Evolutionary conservation across 2,329 filamentous ascomycete genomes (phyloP).

Genomic region (Lecanicillium sp.): DNA sequence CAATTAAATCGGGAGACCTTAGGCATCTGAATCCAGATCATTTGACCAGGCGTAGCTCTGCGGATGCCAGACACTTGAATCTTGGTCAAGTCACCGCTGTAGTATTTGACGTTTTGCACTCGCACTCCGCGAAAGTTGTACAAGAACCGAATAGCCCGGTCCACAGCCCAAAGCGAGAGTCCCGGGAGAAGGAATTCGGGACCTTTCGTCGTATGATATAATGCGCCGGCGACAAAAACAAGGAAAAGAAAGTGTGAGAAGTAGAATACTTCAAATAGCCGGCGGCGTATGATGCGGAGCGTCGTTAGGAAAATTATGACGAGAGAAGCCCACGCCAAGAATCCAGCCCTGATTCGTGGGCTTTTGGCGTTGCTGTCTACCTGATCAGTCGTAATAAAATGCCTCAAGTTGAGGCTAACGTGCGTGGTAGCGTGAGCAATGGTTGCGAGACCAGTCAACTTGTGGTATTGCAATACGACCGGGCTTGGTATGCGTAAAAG

Average conservation of each 20-base stretch:
- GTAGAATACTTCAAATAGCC: slow-evolving; percentile 16
- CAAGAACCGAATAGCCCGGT: slow-evolving; percentile 13
- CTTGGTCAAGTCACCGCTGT: slow-evolving; percentile 15
- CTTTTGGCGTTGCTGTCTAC: slow-evolving; percentile 9
- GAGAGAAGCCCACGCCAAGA: slow-evolving; percentile 14
- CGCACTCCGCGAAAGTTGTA: slow-evolving; percentile 12
- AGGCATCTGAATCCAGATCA: slow-evolving; percentile 17
- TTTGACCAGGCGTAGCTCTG: slow-evolving; percentile 12
- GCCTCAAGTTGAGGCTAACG: slow-evolving; percentile 13
- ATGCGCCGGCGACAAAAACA: slow-evolving; percentile 14
- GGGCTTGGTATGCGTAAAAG: slow-evolving; percentile 14
- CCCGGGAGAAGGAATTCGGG: slow-evolving; percentile 16
- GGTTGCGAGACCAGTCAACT: slow-evolving; percentile 14
- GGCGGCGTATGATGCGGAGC: slow-evolving; percentile 12
- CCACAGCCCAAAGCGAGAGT: slow-evolving; percentile 14
- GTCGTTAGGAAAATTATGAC: slow-evolving; percentile 14
- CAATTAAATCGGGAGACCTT: slow-evolving; percentile 15
- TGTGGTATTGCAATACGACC: slow-evolving; percentile 14
- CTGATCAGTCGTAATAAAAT: slow-evolving; percentile 14
- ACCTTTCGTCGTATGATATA: slow-evolving; percentile 15
- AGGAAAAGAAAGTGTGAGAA: slow-evolving; percentile 16
- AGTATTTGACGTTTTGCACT: slow-evolving; percentile 9
- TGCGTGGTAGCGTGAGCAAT: slow-evolving; percentile 15
- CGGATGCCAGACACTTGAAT: slow-evolving; percentile 12
- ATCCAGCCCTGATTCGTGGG: slow-evolving; percentile 12